Evolutionary conservation across 768 basidiomycete species (phyloP).

Genomic region (Suillus clintonianus): DNA sequence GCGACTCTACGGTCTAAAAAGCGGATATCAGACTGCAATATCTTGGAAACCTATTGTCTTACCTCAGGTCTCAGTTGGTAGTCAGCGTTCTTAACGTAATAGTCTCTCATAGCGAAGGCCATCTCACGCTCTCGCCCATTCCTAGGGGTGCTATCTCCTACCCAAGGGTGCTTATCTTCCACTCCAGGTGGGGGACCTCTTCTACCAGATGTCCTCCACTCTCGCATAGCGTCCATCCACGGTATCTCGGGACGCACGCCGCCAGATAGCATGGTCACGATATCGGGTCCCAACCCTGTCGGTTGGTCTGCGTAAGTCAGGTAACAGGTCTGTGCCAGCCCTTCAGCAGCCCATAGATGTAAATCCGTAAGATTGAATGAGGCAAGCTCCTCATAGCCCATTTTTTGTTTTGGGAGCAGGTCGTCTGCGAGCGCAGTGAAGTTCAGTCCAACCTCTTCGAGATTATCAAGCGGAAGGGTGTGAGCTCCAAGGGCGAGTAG

Average conservation of each 20-base stretch:
- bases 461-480: slow-evolving; percentile 57
- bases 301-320: slow-evolving; percentile 71
- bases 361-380: slow-evolving; percentile 58
- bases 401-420: slow-evolving; percentile 19
- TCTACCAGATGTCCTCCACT: slow-evolving; percentile 50
- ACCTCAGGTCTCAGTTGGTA: slow-evolving; percentile 78
- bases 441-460: slow-evolving; percentile 50
- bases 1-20: slow-evolving; percentile 66
- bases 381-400: slow-evolving; percentile 41
- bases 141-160: slow-evolving; percentile 19
- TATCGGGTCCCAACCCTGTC: slow-evolving; percentile 69
- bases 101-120: slow-evolving; percentile 49
- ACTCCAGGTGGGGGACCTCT: slow-evolving; percentile 56
- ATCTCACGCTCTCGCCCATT: slow-evolving; percentile 19
- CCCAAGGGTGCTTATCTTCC: slow-evolving; percentile 35
- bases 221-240: slow-evolving; percentile 38
- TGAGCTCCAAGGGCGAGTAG: slow-evolving; percentile 71
- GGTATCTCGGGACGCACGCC: slow-evolving; percentile 22
- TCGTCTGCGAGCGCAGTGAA: slow-evolving; percentile 36
- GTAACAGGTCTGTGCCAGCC: slow-evolving; percentile 72
- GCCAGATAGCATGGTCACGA: slow-evolving; percentile 37
- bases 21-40: not conserved
- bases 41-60: slow-evolving; percentile 12
- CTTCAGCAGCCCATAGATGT: slow-evolving; percentile 77
- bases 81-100: slow-evolving; percentile 41